Conservation (phyloP, 163 green algal genomes). For the Scenedesmus sp. region DNA sequence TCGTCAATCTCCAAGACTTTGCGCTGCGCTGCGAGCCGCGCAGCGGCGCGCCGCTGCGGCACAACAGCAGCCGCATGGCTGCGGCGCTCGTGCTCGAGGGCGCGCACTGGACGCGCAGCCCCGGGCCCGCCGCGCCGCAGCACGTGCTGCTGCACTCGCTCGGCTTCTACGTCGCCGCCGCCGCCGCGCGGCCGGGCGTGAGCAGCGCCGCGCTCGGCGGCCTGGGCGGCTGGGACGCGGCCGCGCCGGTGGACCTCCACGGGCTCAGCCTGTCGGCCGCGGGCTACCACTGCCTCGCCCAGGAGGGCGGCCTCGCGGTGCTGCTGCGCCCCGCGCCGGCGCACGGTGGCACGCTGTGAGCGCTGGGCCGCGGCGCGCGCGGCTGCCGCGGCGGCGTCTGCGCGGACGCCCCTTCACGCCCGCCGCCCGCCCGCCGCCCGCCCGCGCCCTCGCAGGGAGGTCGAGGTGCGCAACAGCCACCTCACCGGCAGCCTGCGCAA, state of each 20-base stretch:
- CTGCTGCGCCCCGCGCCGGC: conserved; percentile 12
- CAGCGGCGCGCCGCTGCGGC: conserved; percentile 2
- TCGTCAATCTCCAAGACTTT: conserved; percentile 43
- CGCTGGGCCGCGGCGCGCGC: no score
- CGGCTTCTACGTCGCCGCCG: conserved; percentile 40
- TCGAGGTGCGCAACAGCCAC: conserved; percentile 49
- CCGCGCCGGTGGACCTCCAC: conserved; percentile 22
- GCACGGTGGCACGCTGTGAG: background rate
- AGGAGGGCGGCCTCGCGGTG: conserved; percentile 38
- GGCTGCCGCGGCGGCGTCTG: no score
- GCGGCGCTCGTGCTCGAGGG: conserved; percentile 40
- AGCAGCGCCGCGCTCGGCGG: conserved; percentile 5
- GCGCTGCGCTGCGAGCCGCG: conserved; percentile 38
- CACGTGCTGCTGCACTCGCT: conserved; percentile 23
- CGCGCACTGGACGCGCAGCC: conserved; percentile 38
- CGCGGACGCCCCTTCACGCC: no score
- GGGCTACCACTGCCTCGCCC: conserved; percentile 41
- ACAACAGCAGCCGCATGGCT: conserved; percentile 36
- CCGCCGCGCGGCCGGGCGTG: conserved; percentile 3
- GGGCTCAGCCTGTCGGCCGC: conserved; percentile 8
- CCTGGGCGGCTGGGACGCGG: conserved; percentile 14
- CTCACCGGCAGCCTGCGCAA: conserved; percentile 45
- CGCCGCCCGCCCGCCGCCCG: no score
- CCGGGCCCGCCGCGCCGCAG: conserved; percentile 17
- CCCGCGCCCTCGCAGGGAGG: conserved; percentile 45